Conservation (phyloP, 495 filamentous ascomycete species). For the Podospora australis region DNA sequence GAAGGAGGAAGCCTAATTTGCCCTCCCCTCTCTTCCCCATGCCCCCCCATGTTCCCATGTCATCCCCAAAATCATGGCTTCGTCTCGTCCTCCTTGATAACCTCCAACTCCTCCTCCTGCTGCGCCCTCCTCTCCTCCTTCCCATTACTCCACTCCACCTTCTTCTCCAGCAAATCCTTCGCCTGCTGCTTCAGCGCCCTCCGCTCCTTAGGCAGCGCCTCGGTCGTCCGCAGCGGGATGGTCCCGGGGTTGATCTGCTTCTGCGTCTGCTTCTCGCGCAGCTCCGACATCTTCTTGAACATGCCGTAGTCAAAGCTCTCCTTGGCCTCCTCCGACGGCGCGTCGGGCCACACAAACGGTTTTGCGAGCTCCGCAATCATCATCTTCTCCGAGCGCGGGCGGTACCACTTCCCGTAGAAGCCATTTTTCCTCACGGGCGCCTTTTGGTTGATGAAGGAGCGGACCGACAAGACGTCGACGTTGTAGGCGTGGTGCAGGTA, state of each 20-base stretch:
- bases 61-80: slow-evolving; percentile 3
- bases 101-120: slow-evolving; percentile 23
- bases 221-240: slow-evolving; percentile 15
- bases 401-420: slow-evolving; percentile 38
- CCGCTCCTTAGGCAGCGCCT: slow-evolving; percentile 11
- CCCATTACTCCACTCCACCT: slow-evolving; percentile 32
- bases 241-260: slow-evolving; percentile 27
- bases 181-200: slow-evolving; percentile 25
- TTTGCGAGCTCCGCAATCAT: slow-evolving; percentile 82
- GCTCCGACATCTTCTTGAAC: slow-evolving; percentile 14
- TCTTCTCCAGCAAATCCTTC: slow-evolving; percentile 27
- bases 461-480: slow-evolving; percentile 58
- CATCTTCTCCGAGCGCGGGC: slow-evolving; percentile 68
- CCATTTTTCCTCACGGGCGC: slow-evolving; percentile 47
- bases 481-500: slow-evolving; percentile 75
- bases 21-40: no score
- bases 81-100: slow-evolving; percentile 11
- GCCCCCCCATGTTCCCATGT: no score
- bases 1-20: no score
- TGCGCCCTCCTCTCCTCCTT: slow-evolving; percentile 40
- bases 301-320: slow-evolving; percentile 26
- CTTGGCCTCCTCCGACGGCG: slow-evolving; percentile 46
- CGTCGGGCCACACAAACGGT: slow-evolving; percentile 79
- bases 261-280: slow-evolving; percentile 40
- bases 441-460: slow-evolving; percentile 71